phyloP scores from a whole-genome alignment of 2,329 filamentous ascomycete genomes.

The Coleophoma cylindrospora region DNA sequence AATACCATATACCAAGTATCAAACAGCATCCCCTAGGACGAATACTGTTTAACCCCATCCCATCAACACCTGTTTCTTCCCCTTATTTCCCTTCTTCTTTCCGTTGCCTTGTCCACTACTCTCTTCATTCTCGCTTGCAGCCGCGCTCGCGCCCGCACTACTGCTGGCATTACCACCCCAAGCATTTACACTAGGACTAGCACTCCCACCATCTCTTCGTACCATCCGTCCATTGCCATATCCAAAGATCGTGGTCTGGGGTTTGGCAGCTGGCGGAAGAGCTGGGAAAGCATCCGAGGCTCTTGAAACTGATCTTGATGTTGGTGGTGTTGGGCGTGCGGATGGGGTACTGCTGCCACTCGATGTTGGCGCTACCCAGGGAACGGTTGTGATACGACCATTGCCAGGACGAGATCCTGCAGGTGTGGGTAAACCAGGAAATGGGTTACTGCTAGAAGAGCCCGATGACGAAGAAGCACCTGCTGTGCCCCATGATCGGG shows the following conservation, averaged over 20 bases:
- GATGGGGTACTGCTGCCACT: slow-evolving; percentile 29
- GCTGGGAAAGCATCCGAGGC: slow-evolving; percentile 69
- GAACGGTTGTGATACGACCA: slow-evolving; percentile 23
- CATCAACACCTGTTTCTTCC: slow-evolving; percentile 56
- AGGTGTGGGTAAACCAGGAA: slow-evolving; percentile 35
- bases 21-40: too few relatives aligned
- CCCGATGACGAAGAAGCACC: slow-evolving; percentile 12
- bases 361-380: slow-evolving; percentile 25
- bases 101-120: slow-evolving; percentile 29
- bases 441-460: slow-evolving; percentile 30
- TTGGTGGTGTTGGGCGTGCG: slow-evolving; percentile 17
- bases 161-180: slow-evolving; percentile 20
- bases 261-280: slow-evolving; percentile 72
- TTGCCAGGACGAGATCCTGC: slow-evolving; percentile 13
- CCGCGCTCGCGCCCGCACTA: slow-evolving; percentile 10
- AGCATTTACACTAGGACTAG: slow-evolving; percentile 8
- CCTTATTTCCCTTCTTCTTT: slow-evolving; percentile 54
- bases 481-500: slow-evolving; percentile 49
- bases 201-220: slow-evolving; percentile 43
- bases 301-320: slow-evolving; percentile 12
- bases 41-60: slow-evolving; percentile 44
- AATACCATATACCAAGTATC: too few relatives aligned
- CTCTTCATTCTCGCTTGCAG: slow-evolving; percentile 15
- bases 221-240: slow-evolving; percentile 50
- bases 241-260: slow-evolving; percentile 55